phyloP scores from a whole-genome alignment of 192 early-diverging fungal species.

The Geranomyces michiganensis region DNA sequence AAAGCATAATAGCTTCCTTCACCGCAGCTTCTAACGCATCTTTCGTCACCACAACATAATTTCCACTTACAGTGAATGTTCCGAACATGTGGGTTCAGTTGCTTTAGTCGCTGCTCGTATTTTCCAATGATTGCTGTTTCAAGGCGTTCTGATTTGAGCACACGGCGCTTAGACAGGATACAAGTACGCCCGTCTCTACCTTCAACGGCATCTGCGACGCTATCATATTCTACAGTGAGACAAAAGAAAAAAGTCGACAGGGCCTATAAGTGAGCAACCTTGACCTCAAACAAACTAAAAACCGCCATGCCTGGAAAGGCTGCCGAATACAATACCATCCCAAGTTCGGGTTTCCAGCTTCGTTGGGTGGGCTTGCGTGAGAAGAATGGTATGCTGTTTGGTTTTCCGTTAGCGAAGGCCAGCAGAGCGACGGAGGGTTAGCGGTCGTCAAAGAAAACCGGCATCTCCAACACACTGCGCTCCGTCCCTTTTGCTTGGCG shows the following conservation, averaged over 20 bases:
- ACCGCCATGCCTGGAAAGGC: no score
- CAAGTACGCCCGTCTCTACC: not conserved
- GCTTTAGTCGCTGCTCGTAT: conserved; percentile 26
- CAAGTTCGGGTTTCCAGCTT: conserved; percentile 10
- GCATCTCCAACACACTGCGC: no score
- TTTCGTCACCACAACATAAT: not conserved
- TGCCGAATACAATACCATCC: conserved; percentile 2
- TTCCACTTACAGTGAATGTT: conserved; percentile 29
- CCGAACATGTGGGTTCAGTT: conserved; percentile 25
- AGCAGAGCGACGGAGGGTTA: no score
- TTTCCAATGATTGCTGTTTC: conserved; percentile 22
- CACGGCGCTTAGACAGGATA: no score
- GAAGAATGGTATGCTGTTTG: conserved; percentile 13
- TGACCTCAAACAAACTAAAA: no score
- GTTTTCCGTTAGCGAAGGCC: not conserved
- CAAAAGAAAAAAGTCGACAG: not conserved
- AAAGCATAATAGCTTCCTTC: not conserved
- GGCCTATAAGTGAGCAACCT: no score
- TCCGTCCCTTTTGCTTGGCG: no score
- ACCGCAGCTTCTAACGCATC: not conserved
- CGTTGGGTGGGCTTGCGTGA: conserved; percentile 7
- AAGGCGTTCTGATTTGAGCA: not conserved
- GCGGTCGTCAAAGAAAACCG: no score
- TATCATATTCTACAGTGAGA: conserved; percentile 16
- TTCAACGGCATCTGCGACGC: conserved; percentile 11